Percentiles rank a stretch among this genome's conserved stretches.
Conservation (phyloP, 2,329 filamentous ascomycete species). For the Trichoderma hamatum region DNA sequence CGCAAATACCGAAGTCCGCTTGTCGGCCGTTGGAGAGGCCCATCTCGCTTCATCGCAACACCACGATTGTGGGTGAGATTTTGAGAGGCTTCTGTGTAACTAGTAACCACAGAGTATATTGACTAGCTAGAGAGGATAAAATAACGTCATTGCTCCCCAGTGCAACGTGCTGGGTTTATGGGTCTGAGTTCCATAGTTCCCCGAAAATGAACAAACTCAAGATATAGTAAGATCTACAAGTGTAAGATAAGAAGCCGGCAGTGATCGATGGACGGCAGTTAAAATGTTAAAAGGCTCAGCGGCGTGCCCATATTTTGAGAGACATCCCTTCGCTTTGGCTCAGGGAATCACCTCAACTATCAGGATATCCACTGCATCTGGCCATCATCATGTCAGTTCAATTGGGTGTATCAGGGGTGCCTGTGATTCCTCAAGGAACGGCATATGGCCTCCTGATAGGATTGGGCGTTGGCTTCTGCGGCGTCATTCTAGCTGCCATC, state of each 20-base stretch:
- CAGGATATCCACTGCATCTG: background rate
- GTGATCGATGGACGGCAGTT: background rate
- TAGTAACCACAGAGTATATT: background rate
- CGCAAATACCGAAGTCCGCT: slow-evolving; percentile 4
- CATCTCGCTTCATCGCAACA: background rate
- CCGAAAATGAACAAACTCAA: background rate
- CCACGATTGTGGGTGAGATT: background rate
- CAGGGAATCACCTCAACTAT: no score
- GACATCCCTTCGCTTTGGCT: background rate
- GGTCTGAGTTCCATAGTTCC: background rate
- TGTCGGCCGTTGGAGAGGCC: slow-evolving; percentile 6
- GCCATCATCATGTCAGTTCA: slow-evolving; percentile 17
- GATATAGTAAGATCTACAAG: slow-evolving; percentile 3
- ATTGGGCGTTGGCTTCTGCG: slow-evolving; percentile 16
- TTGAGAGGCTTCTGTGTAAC: background rate
- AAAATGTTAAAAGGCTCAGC: background rate
- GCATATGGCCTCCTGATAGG: slow-evolving; percentile 25
- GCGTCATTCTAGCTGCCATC: slow-evolving; percentile 16
- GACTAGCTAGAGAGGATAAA: background rate
- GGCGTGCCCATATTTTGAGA: background rate
- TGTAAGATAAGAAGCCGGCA: slow-evolving; percentile 4
- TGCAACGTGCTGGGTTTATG: slow-evolving; percentile 22
- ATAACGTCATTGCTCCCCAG: slow-evolving; percentile 21
- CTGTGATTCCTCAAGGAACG: slow-evolving; percentile 20
- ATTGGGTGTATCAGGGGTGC: slow-evolving; percentile 15